Evolutionary conservation across 306 rosid genomes (phyloP).

Genomic region (Pyrus pyrifolia): DNA sequence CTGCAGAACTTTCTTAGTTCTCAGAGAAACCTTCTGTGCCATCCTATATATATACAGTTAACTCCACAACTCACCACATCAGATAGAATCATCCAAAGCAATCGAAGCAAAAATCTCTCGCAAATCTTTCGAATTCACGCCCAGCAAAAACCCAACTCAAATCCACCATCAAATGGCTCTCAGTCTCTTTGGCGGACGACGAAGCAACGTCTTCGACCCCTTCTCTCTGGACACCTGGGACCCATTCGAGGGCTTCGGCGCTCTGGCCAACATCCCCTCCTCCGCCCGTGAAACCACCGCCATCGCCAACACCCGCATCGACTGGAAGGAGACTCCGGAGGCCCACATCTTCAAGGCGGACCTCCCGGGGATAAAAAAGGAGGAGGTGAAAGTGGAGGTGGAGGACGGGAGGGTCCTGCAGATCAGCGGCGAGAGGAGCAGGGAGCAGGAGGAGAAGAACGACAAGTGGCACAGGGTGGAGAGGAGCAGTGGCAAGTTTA

Average conservation of each 20-base stretch:
- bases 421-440: constrained; percentile 32
- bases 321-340: constrained; percentile 34
- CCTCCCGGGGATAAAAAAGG: constrained; percentile 29
- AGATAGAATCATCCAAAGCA: too few relatives aligned
- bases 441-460: constrained; percentile 27
- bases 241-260: constrained; percentile 11
- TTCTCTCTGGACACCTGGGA: constrained; percentile 22
- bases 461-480: constrained; percentile 35
- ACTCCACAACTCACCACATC: too few relatives aligned
- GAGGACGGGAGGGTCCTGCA: constrained; percentile 24
- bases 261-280: constrained; percentile 5
- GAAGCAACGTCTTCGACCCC: constrained; percentile 29
- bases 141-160: too few relatives aligned
- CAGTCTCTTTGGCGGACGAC: constrained; percentile 21
- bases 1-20: too few relatives aligned
- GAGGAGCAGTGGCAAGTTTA: constrained; percentile 23
- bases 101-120: too few relatives aligned
- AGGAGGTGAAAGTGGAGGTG: constrained; percentile 28
- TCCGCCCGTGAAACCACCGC: constrained; percentile 18
- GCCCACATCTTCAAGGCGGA: constrained; percentile 30
- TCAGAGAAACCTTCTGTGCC: too few relatives aligned
- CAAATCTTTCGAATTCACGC: too few relatives aligned
- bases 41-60: too few relatives aligned
- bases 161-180: constrained; percentile 9
- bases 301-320: constrained; percentile 23